Conservation (phyloP, 192 early-diverging fungal genomes). For the Pilaira anomala region DNA sequence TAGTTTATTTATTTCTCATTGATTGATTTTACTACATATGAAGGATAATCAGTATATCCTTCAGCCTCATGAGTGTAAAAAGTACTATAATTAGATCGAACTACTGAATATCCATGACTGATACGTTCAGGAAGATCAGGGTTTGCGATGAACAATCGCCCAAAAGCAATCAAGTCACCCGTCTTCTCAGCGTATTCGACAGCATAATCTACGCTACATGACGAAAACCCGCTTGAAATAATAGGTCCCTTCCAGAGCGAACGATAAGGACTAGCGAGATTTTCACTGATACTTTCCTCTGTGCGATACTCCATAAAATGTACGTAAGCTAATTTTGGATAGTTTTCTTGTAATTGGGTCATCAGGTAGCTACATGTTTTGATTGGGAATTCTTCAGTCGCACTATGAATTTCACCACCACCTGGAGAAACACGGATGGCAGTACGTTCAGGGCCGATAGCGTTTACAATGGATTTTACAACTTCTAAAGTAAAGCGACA, state of each 20-base stretch:
- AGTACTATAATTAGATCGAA: conserved; percentile 22
- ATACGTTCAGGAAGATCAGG: conserved; percentile 35
- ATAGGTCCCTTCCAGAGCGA: conserved; percentile 23
- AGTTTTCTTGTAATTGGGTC: conserved; percentile 20
- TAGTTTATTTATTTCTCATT: not conserved
- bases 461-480: conserved; percentile 15
- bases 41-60: conserved; percentile 37
- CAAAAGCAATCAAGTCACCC: conserved; percentile 27
- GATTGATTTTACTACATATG: not conserved
- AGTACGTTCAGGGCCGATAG: conserved; percentile 31
- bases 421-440: conserved; percentile 36
- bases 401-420: conserved; percentile 22
- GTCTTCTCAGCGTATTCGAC: not conserved
- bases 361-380: conserved; percentile 26
- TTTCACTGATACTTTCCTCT: conserved; percentile 45
- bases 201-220: not conserved
- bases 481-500: conserved; percentile 30
- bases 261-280: conserved; percentile 11
- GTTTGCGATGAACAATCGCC: conserved; percentile 35
- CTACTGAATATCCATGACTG: conserved; percentile 13
- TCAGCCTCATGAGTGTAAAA: conserved; percentile 13
- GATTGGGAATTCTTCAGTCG: conserved; percentile 11
- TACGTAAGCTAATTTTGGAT: conserved; percentile 34
- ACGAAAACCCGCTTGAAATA: conserved; percentile 21
- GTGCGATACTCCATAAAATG: conserved; percentile 30